Evolutionary conservation across 352 stramenopile species (phyloP).

Genomic region (Pythium dissotocum): DNA sequence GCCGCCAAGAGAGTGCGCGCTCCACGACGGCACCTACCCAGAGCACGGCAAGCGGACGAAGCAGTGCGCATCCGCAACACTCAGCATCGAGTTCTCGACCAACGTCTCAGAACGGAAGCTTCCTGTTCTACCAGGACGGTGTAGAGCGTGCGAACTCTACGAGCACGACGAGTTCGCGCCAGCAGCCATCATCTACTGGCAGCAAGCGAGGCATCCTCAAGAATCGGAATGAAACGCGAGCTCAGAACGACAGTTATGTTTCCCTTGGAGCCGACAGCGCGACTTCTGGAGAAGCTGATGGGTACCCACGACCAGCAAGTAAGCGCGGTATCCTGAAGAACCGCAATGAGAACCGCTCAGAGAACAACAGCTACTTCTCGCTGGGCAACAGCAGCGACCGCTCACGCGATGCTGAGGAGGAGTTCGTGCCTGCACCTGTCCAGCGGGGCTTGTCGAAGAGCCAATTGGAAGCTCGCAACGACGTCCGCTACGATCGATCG

Average conservation of each 20-base stretch:
- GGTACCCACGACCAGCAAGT: background rate
- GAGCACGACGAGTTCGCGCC: slow-evolving; percentile 10
- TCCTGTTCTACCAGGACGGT: slow-evolving; percentile 30
- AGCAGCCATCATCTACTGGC: slow-evolving; percentile 2
- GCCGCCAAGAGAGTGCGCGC: background rate
- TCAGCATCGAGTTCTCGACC: background rate
- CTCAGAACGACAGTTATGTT: slow-evolving; percentile 19
- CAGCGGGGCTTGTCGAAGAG: background rate
- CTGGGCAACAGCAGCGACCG: slow-evolving; percentile 18
- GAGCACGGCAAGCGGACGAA: background rate
- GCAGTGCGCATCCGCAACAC: background rate
- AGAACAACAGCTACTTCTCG: slow-evolving; percentile 32
- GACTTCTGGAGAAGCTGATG: slow-evolving; percentile 11
- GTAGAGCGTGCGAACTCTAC: slow-evolving; percentile 19
- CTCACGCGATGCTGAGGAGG: slow-evolving; percentile 13
- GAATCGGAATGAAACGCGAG: slow-evolving; percentile 26
- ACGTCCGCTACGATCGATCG: slow-evolving; percentile 24
- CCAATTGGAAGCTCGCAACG: background rate
- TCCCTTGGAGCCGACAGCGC: slow-evolving; percentile 17
- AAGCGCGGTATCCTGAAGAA: slow-evolving; percentile 5
- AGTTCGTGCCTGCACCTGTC: background rate
- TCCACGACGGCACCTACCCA: slow-evolving; percentile 1
- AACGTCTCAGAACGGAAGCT: slow-evolving; percentile 16
- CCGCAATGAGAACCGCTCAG: slow-evolving; percentile 19
- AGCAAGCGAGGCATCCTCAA: slow-evolving; percentile 27